Base-by-base conservation (phyloP, 2,329 filamentous ascomycete genomes). In the Alternaria atra region DNA sequence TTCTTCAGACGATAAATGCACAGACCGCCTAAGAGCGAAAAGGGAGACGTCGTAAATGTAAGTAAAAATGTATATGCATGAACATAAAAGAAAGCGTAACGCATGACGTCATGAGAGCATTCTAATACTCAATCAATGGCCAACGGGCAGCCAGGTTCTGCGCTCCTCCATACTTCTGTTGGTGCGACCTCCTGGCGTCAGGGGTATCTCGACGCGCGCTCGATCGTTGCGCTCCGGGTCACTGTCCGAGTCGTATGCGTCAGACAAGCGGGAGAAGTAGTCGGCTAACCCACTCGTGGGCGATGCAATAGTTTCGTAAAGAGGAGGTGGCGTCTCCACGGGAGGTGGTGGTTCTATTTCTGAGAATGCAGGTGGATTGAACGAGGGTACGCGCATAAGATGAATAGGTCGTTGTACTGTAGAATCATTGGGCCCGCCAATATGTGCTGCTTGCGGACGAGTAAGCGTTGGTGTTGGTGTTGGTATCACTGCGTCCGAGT, bases 311-410 rank as follows among this genome's bases (percentile, higher is more conserved):
- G 85, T 84, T 60, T 94, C 91, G 75, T 97, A 97, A 58, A 91
- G 88, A 1, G 94, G 94, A 7, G 94, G 94, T 1, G 93, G 93
- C 0, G 93, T 96, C 65, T 91, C 83, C 15, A 91, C 77, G 1
- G 90, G 88, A 52, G 91, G 91, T 4, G 92, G 91, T 0, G 91
- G 89, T 5, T 89, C 85, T 54, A 96, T 91, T 5, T 92, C 92
- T 63, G 95, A 90, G 73, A 97, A 97, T 0, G 92, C 88, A 0
- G 94, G 93, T 2, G 94, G 94, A 60, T 93, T 93, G 80, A 93
- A 97, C 0, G 92, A 96, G 0, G 94, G 94, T 6, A 88, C 86
- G 25, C 94, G 89, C 32, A 97, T 80, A 2, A 97, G 85, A 76
- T 97, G 94, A 53, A 97, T 96, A 0, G 94, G 93, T 5, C 93